Evolutionary conservation across 2,329 filamentous ascomycete genomes (phyloP).

Genomic region (Pochonia chlamydosporia): DNA sequence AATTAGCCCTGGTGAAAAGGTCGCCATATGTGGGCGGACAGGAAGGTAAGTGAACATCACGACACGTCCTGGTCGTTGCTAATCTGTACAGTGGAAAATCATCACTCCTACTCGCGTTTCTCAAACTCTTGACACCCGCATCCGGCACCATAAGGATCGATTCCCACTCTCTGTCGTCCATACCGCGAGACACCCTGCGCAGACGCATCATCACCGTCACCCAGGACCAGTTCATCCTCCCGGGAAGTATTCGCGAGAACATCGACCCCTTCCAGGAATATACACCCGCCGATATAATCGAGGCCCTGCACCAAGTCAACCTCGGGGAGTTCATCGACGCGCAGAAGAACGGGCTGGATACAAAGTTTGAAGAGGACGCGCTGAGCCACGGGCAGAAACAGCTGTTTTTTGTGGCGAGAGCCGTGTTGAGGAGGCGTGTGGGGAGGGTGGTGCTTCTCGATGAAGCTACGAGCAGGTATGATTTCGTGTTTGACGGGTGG

Average conservation of each 20-base stretch:
- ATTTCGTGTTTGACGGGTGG: background rate
- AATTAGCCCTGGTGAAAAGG: conserved; percentile 24
- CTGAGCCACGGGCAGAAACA: conserved; percentile 44
- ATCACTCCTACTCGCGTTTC: conserved; percentile 39
- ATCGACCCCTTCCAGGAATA: conserved; percentile 32
- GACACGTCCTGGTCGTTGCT: no score
- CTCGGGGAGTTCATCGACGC: conserved; percentile 33
- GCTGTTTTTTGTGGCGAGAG: conserved; percentile 43
- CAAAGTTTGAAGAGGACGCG: conserved; percentile 24
- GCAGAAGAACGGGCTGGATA: conserved; percentile 30
- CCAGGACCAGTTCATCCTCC: conserved; percentile 44
- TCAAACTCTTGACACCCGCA: conserved; percentile 40
- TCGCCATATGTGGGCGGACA: conserved; percentile 47
- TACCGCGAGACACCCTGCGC: conserved; percentile 38
- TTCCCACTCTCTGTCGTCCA: conserved; percentile 29
- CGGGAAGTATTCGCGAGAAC: conserved; percentile 41
- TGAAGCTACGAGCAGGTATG: conserved; percentile 31
- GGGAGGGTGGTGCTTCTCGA: conserved; percentile 38
- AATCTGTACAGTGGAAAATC: conserved; percentile 39
- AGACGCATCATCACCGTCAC: conserved; percentile 38
- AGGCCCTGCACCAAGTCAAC: conserved; percentile 35
- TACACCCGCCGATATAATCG: conserved; percentile 29
- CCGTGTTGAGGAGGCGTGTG: conserved; percentile 32
- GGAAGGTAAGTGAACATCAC: conserved; percentile 23
- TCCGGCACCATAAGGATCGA: conserved; percentile 36